Evolutionary conservation across 1,139 yeast genomes (phyloP), one percentile per base, ranked within the genome.

Genomic region (Geotrichum siamense): DNA sequence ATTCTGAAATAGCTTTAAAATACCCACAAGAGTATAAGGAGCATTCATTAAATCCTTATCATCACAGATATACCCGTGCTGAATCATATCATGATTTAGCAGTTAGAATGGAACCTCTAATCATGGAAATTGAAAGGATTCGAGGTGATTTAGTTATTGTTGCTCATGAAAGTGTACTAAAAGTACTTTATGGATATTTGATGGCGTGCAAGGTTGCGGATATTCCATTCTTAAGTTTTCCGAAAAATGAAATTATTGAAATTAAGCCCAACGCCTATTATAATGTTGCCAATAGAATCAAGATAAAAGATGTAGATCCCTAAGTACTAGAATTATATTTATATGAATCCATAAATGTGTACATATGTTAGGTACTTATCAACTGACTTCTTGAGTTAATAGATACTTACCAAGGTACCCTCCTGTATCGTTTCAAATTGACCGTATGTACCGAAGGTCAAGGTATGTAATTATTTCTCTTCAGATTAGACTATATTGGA

Each of bases 81-180:
- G 99, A 91, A 64, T 84, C 94, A 45, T 91, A 87, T 60, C 98
- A 91, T 63, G 98, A 91, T 62, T 72, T 93, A 47, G 97, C 98
- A 0, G 82, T 91, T 36, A 79, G 95, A 54, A 77, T 93, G 64
- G 98, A 93, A 63, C 96, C 98, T 0, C 70, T 91, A 50, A 78
- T 91, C 50, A 70, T 91, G 61, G 97, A 89, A 63, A 81, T 91
- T 79, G 98, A 89, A 62, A 75, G 96, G 54, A 80, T 82, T 75
- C 75, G 84, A 47, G 87, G 93, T 21, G 96, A 87, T 61, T 75
- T 93, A 23, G 69, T 91, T 51, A 82, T 91, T 48, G 83, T 91
- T 54, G 97, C 96, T 0, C 97, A 93, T 60, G 96, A 89, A 57
- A 79, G 95, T 1, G 83, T 91, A 1, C 71, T 93, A 51, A 73